Percentiles rank a stretch among this genome's conserved stretches.
These are phyloP conservation scores for Solanum chaucha DNA, from an alignment of 257 asterid species.

Conservation along the genomic window DNA sequence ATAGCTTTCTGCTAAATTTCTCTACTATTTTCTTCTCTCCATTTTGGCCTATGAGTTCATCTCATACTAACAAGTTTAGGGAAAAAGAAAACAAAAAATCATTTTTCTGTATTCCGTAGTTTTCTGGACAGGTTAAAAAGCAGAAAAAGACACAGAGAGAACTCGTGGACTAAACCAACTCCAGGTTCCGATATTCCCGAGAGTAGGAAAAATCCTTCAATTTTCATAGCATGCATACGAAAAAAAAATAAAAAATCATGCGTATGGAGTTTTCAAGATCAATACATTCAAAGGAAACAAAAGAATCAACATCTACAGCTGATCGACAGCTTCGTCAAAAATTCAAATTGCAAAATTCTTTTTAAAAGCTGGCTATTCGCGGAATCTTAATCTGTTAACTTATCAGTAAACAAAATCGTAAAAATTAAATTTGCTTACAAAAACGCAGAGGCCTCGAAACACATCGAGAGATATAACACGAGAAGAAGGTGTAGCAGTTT, in stretches of 20 bases:
- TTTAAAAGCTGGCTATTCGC: neutral
- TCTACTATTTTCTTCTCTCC: neutral
- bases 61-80: neutral
- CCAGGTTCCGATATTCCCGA: neutral
- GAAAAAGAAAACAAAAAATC: neutral
- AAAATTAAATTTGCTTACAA: constrained; percentile 20
- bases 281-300: neutral
- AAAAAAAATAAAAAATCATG: no score
- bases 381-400: neutral
- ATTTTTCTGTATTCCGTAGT: neutral
- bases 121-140: neutral
- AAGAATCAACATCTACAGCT: neutral
- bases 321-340: neutral
- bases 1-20: neutral
- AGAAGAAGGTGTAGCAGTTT: constrained; percentile 5
- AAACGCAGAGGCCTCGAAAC: constrained; percentile 50
- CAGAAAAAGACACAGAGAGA: neutral
- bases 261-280: no score
- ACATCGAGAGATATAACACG: constrained; percentile 54
- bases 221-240: no score
- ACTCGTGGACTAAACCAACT: neutral
- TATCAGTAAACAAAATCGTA: neutral
- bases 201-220: neutral
- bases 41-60: neutral
- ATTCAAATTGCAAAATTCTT: neutral